phyloP scores from a whole-genome alignment of 345 rosid species.

The Jatropha curcas region DNA sequence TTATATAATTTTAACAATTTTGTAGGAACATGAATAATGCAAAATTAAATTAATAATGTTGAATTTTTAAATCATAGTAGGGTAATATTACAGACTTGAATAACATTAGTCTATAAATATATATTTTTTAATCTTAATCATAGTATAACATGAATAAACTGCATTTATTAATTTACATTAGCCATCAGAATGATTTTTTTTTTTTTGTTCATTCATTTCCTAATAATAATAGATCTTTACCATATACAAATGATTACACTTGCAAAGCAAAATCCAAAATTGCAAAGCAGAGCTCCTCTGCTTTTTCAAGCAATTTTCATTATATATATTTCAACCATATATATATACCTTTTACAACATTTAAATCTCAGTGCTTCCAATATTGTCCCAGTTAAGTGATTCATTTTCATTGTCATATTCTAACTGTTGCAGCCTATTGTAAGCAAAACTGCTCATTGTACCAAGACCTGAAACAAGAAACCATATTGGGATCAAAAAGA shows the following conservation, averaged over 20 bases:
- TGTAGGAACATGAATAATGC: too few species aligned
- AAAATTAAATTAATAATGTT: too few species aligned
- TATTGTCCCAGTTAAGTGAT: constrained; percentile 51
- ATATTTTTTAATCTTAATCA: too few species aligned
- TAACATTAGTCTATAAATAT: too few species aligned
- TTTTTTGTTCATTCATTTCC: too few species aligned
- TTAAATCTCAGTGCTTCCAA: constrained; percentile 3
- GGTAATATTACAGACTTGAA: too few species aligned
- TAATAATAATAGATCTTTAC: too few species aligned
- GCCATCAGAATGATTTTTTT: too few species aligned
- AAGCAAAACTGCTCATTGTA: constrained; percentile 66
- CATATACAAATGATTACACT: neutral
- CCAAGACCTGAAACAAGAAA: constrained; percentile 60
- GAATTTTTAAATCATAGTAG: too few species aligned
- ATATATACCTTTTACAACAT: neutral
- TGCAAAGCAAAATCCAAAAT: neutral
- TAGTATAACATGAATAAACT: too few species aligned
- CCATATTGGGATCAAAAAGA: constrained; percentile 1
- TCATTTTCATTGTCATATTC: constrained; percentile 42
- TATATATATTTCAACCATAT: neutral
- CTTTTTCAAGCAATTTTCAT: neutral
- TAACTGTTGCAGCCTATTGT: constrained; percentile 45
- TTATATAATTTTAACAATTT: too few species aligned
- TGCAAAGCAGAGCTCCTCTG: neutral
- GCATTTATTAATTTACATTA: too few species aligned